phyloP scores from a whole-genome alignment of 2,329 filamentous ascomycete genomes.

The Byssochlamys sp. region DNA sequence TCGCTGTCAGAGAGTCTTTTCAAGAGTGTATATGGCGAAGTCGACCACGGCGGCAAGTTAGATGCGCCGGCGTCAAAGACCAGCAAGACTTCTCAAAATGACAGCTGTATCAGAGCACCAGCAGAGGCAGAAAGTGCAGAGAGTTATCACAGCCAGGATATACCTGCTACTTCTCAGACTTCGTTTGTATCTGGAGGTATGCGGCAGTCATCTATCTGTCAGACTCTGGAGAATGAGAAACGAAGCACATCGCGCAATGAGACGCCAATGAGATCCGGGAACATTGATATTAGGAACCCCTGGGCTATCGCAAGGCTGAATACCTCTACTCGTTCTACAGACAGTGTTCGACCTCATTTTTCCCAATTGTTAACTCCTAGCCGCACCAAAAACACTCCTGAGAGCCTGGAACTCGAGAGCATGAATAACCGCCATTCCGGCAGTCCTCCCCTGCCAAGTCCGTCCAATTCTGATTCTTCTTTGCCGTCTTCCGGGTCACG shows the following conservation, averaged over 20 bases:
- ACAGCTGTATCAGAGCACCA: background rate
- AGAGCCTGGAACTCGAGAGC: background rate
- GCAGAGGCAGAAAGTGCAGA: background rate
- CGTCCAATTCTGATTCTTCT: slow-evolving; percentile 7
- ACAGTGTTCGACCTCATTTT: slow-evolving; percentile 1
- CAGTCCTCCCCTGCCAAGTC: slow-evolving; percentile 10
- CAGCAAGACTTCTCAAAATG: background rate
- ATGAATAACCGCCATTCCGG: background rate
- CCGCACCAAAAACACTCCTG: background rate
- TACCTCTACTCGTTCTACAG: slow-evolving; percentile 7
- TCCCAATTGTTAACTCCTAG: slow-evolving; percentile 11
- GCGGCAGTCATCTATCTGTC: background rate
- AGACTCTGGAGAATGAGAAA: background rate
- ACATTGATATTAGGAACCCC: slow-evolving; percentile 21
- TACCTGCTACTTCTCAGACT: background rate
- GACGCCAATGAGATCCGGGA: background rate
- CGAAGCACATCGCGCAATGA: background rate
- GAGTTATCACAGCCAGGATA: background rate
- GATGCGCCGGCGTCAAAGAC: background rate
- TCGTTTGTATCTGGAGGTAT: background rate
- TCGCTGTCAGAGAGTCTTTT: slow-evolving; percentile 38
- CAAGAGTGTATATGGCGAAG: slow-evolving; percentile 24
- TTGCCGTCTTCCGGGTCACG: slow-evolving; percentile 7
- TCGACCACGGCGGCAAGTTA: slow-evolving; percentile 3
- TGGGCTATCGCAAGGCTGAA: slow-evolving; percentile 29